Percentiles rank a stretch among this genome's conserved stretches.
phyloP scores from a whole-genome alignment of 2,329 filamentous ascomycete genomes.

The Aspergillus fumigatiaffinis region DNA sequence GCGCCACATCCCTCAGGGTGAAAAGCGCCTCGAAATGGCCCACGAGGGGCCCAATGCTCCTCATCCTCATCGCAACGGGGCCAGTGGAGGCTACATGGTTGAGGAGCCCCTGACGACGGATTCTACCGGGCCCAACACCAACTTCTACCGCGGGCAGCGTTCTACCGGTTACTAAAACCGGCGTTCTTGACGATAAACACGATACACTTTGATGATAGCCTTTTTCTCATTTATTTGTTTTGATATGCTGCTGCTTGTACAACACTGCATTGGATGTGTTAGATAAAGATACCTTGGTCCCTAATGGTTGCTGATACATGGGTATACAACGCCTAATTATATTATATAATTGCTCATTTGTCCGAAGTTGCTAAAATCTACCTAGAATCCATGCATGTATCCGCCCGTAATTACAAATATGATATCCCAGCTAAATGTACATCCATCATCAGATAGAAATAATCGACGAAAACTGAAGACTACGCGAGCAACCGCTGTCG shows the following conservation, averaged over 20 bases:
- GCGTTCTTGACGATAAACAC: background rate
- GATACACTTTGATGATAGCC: background rate
- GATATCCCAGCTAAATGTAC: background rate
- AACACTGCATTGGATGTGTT: background rate
- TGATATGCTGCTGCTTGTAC: background rate
- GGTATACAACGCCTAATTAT: background rate
- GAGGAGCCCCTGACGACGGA: slow-evolving; percentile 38
- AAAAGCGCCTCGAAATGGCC: slow-evolving; percentile 29
- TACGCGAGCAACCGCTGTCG: slow-evolving; percentile 23
- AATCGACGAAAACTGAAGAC: slow-evolving; percentile 4
- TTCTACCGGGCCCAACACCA: slow-evolving; percentile 30
- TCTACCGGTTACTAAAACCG: slow-evolving; percentile 2
- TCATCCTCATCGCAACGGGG: background rate
- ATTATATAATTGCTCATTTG: background rate
- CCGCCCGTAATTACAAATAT: background rate
- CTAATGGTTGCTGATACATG: background rate
- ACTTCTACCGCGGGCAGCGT: slow-evolving; percentile 28
- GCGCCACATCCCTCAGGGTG: slow-evolving; percentile 42
- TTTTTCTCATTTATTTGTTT: background rate
- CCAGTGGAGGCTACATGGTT: slow-evolving; percentile 15
- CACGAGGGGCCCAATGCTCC: slow-evolving; percentile 11
- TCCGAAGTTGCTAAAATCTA: background rate
- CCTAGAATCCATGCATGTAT: background rate
- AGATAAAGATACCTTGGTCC: background rate
- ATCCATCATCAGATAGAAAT: background rate